Conservation (phyloP, 192 early-diverging fungal genomes). For the Backusella macrospora region DNA sequence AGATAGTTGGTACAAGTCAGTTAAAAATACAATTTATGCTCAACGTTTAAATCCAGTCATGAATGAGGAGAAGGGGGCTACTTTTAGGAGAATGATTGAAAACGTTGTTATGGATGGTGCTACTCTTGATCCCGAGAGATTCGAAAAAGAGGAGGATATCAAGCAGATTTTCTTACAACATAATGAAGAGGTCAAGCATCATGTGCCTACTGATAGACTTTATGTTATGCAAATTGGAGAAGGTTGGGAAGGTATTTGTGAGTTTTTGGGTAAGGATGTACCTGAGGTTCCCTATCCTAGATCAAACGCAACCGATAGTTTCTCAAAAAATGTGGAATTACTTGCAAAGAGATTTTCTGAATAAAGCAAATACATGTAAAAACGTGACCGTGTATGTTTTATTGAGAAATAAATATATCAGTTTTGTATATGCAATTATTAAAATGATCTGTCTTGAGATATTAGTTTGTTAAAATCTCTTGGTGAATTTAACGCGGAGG, state of each 20-base stretch:
- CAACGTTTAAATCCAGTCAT: neutral
- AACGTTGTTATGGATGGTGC: neutral
- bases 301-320: neutral
- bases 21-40: neutral
- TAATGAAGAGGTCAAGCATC: constrained; percentile 15
- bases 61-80: neutral
- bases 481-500: constrained; percentile 10
- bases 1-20: constrained; percentile 32
- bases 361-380: neutral
- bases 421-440: neutral
- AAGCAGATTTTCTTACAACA: neutral
- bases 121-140: neutral
- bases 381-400: neutral
- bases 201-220: constrained; percentile 1
- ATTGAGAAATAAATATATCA: neutral
- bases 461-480: neutral
- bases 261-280: constrained; percentile 12
- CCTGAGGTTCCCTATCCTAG: constrained; percentile 17
- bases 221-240: constrained; percentile 18
- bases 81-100: neutral
- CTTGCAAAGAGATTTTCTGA: neutral
- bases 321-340: neutral
- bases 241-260: constrained; percentile 18
- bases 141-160: constrained; percentile 16
- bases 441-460: neutral